A percentile compares a stretch with the other conserved stretches of the same genome.
Conservation (phyloP, 2,329 filamentous ascomycete genomes). For the Cytospora leucostoma region DNA sequence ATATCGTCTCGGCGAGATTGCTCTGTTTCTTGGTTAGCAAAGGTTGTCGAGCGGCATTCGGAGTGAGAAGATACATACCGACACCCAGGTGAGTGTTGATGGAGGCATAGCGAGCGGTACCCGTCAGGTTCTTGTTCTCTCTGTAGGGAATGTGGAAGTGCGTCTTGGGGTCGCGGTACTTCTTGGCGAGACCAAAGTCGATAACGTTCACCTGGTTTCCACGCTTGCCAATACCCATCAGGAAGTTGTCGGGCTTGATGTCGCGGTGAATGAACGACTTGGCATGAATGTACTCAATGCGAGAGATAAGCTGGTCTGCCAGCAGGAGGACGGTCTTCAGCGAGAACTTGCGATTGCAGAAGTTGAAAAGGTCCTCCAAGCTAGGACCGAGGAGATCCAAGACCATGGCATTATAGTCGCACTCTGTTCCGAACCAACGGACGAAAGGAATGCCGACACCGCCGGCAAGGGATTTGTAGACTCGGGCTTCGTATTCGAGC, state of each 20-base stretch:
- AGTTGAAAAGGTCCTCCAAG: constrained; percentile 99
- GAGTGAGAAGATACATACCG: constrained; percentile 53
- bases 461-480: constrained; percentile 86
- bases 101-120: constrained; percentile 95
- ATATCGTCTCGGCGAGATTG: constrained; percentile 99
- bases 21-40: constrained; percentile 56
- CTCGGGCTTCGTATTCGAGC: constrained; percentile 96
- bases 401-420: constrained; percentile 99
- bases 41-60: not conserved
- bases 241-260: constrained; percentile 99
- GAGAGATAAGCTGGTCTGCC: constrained; percentile 96
- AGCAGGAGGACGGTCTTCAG: constrained; percentile 96
- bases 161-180: constrained; percentile 99
- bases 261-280: constrained; percentile 99
- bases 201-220: constrained; percentile 99
- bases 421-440: constrained; percentile 99
- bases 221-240: constrained; percentile 98
- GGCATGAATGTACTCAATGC: constrained; percentile 99
- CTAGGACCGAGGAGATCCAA: constrained; percentile 93
- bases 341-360: constrained; percentile 99
- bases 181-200: constrained; percentile 98
- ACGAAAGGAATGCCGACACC: constrained; percentile 98
- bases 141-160: constrained; percentile 99
- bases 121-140: constrained; percentile 99
- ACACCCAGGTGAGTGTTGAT: constrained; percentile 99